These are phyloP conservation scores for Ehretia macrophylla DNA, from an alignment of 257 asterid genomes.

Conservation along the genomic window DNA sequence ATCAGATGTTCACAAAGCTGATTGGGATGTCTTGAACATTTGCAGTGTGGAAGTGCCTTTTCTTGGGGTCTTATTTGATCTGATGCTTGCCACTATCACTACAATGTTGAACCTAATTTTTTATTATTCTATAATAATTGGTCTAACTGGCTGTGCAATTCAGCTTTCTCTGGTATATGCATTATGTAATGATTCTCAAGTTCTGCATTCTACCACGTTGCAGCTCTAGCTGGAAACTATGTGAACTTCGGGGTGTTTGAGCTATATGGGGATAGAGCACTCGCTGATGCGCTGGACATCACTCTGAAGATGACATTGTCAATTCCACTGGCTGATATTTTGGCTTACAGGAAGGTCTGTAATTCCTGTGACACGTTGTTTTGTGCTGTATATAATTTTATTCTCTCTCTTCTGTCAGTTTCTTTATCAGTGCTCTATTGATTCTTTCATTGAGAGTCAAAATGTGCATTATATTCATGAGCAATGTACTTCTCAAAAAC, in stretches of 20 bases:
- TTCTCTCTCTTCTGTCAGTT: not conserved
- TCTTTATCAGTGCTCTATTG: not conserved
- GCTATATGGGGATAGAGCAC: conserved; percentile 98
- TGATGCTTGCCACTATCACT: no score
- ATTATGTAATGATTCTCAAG: conserved; percentile 3
- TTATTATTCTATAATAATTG: not conserved
- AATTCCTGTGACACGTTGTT: not conserved
- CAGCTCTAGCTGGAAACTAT: conserved; percentile 95
- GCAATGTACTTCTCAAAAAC: no score
- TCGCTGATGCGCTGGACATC: conserved; percentile 91
- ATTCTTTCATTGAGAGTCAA: not conserved
- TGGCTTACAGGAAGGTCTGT: conserved; percentile 94
- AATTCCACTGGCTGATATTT: conserved; percentile 76
- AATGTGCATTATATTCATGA: no score
- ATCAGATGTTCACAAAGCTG: no score
- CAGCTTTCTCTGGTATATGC: not conserved
- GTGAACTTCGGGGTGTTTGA: conserved; percentile 98
- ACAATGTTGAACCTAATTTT: not conserved
- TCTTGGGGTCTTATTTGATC: no score
- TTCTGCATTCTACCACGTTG: conserved; percentile 19
- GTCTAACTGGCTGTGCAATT: not conserved
- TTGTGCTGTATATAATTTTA: not conserved
- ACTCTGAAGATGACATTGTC: conserved; percentile 85
- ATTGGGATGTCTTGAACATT: no score
- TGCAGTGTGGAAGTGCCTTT: no score